Base-by-base conservation (phyloP, 768 basidiomycete genomes). In the Paxillus involutus region DNA sequence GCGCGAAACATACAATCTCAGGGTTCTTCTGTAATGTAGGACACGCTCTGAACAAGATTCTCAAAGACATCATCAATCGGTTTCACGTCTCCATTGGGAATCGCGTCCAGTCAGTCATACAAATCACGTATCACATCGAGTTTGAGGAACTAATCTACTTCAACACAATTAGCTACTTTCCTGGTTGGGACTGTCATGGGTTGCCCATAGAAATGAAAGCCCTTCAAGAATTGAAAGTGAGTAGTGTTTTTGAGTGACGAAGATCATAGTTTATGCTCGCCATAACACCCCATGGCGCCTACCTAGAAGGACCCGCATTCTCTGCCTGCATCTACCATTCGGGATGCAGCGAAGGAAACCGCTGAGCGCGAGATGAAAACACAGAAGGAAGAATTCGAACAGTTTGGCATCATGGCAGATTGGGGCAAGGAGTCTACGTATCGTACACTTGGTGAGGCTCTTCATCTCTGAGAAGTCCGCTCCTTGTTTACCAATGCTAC, bases 131-230 rank as follows among this genome's bases (percentile, higher is more conserved):
- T 44, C 7, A 12, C 52, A 43, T 13, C 16, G 16, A 46, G 42
- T 30, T 19, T 3, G 0, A n/a, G 21, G 43, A 42, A 19, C 47
- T 56, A 40, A 57, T 29, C 37, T 13, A 2, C 30, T 35, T 30
- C 51, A 47, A 51, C 49, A 37, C 40, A 35, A 12, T n/a, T 53
- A 98, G 96, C 63, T 98, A 95, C 72, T 71, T 90, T 13, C 95
- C 96, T 35, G 96, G 96, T 10, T 99, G 94, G 93, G 96, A 99
- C 64, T 98, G 96, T 63, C 96, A 99, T 68, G 96, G 96, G 6
- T 82, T 98, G 12, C 96, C 96, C 0, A 98, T 98, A 56, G 96
- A 98, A 69, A 92, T 93, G 60, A 98, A 97, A 64, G 91, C 94
- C 0, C 73, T 99, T 35, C 77, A 88, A 55, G 81, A 88, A 21